phyloP scores from a whole-genome alignment of 192 early-diverging fungal species.

The Entomortierella parvispora region DNA sequence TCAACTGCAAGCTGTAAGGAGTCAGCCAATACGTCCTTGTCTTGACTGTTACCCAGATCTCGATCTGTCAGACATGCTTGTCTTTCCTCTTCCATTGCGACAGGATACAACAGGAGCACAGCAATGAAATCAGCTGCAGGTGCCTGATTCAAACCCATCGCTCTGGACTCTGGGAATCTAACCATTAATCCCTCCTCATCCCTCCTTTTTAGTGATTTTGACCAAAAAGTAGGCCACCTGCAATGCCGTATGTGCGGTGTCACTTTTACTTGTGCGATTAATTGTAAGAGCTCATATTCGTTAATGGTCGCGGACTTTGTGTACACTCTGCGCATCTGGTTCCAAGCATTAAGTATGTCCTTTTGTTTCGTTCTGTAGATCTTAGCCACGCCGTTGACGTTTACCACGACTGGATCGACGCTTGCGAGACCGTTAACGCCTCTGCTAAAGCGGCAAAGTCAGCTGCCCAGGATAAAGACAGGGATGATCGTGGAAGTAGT shows the following conservation, averaged over 20 bases:
- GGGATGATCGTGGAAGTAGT: conserved; percentile 18
- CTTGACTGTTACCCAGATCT: background rate
- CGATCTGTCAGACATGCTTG: too few species aligned
- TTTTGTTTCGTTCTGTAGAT: conserved; percentile 40
- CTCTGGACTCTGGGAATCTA: too few species aligned
- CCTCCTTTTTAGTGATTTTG: conserved; percentile 62
- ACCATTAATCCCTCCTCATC: background rate
- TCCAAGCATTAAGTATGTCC: background rate
- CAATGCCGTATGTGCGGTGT: conserved; percentile 84
- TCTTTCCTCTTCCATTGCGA: too few species aligned
- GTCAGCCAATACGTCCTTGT: background rate
- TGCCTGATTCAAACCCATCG: too few species aligned
- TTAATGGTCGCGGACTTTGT: too few species aligned
- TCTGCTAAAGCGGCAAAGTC: conserved; percentile 41
- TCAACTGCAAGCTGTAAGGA: conserved; percentile 78
- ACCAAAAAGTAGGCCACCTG: conserved; percentile 78
- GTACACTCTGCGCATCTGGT: background rate
- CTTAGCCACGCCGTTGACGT: conserved; percentile 90
- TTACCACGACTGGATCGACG: conserved; percentile 95
- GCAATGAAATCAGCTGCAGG: too few species aligned
- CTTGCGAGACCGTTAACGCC: conserved; percentile 71
- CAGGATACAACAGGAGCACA: too few species aligned
- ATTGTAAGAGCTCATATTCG: conserved; percentile 56
- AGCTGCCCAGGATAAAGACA: conserved; percentile 14
- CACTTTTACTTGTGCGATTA: conserved; percentile 76